Base-by-base conservation (phyloP, 768 basidiomycete genomes). In the Suillus subluteus region DNA sequence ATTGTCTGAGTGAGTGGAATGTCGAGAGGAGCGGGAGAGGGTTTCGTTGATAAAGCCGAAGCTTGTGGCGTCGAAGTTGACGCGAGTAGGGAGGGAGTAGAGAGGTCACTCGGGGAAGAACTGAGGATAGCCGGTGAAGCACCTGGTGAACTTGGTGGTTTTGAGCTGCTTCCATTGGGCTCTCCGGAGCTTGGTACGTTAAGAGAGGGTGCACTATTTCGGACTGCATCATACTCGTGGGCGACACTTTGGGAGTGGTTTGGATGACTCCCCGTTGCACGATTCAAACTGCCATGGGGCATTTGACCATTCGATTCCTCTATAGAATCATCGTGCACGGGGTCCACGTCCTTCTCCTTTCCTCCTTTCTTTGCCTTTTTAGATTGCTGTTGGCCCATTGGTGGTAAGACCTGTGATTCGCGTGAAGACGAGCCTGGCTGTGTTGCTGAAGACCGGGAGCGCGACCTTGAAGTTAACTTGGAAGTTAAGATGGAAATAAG, bases 1-100 rank as follows among this genome's bases (percentile, higher is more conserved):
- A 98, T 98, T 43, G 95, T 95, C 62, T 90, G 90, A 0, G 92
- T 88, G 30, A 86, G 82, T 30, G 94, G 91, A 70, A 93, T 91
- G 76, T 95, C 93, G 65, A 94, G 83, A 6, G 92, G 86, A 13
- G 84, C 71, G 16, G 79, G 88, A 5, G 79, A 76, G 1, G 89
- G 83, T 64, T 78, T 86, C 50, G 72, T 70, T 21, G 59, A 43
- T 16, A 71, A 69, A 3, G 66, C 62, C n/a, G 72, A 69, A 46
- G 58, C 30, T 58, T 68, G 67, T 44, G 67, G 50, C 26, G 65
- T 62, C 30, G 67, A 61, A 3, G 67, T 13, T 23, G 72, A 65
- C 8, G 74, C 52, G 13, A 80, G 79, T 30, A 84, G 75, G n/a
- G 83, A 80, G 9, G 79, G 70, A 11, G 82, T 74, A 58, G 79